Evolutionary conservation across 352 stramenopile genomes (phyloP).

Genomic region (Phytopythium oedochilum): DNA sequence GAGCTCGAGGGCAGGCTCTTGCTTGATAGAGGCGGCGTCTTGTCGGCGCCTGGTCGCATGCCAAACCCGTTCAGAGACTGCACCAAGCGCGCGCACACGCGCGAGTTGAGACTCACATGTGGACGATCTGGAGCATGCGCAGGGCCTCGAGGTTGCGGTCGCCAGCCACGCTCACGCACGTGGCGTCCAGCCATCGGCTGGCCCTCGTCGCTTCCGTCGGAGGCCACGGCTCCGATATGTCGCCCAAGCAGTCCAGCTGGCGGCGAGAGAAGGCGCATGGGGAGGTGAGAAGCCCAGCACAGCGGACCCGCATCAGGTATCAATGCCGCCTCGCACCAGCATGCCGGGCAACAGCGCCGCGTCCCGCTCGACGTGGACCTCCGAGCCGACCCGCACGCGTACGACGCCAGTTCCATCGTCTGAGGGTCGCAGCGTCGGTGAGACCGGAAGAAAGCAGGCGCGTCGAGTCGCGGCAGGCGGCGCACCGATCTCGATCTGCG

Average conservation of each 20-base stretch:
- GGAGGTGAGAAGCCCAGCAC: not conserved
- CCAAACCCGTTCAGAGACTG: not conserved
- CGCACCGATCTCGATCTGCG: conserved; percentile 27
- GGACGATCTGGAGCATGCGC: conserved; percentile 51
- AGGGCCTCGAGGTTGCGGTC: conserved; percentile 61
- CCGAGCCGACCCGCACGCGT: conserved; percentile 15
- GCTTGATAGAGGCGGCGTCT: not conserved
- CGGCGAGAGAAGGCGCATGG: not conserved
- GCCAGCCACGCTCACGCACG: conserved; percentile 32
- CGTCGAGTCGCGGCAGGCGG: not conserved
- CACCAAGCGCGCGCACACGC: not conserved
- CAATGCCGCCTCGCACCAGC: conserved; percentile 16
- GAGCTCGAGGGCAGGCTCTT: not conserved
- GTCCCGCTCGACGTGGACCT: not conserved
- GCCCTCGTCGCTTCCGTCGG: conserved; percentile 8
- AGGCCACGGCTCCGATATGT: conserved; percentile 19
- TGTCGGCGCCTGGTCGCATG: not conserved
- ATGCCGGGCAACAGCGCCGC: conserved; percentile 18
- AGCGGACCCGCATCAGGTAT: too few species aligned
- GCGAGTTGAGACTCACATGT: conserved; percentile 29
- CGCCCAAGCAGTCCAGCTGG: conserved; percentile 37
- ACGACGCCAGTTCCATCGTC: conserved; percentile 37
- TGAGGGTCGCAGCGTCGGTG: conserved; percentile 4
- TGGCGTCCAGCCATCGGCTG: conserved; percentile 30
- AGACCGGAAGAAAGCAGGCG: not conserved